A percentile compares a stretch with the other conserved stretches of the same genome.
phyloP scores from a whole-genome alignment of 768 basidiomycete genomes.

The Boletus patriciae region DNA sequence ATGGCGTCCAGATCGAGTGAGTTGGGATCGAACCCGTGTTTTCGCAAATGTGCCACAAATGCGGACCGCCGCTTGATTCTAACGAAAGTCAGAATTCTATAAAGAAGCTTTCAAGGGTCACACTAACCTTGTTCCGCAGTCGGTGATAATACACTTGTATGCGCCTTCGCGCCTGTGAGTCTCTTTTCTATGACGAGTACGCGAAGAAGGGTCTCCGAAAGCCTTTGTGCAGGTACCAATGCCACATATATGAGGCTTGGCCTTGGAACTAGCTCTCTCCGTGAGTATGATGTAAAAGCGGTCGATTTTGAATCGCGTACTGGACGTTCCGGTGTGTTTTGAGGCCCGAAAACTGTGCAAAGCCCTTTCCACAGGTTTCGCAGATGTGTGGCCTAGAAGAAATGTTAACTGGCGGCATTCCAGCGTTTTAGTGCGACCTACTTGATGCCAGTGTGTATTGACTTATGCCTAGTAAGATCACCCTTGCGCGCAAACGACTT shows the following conservation, averaged over 20 bases:
- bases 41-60: constrained; percentile 53
- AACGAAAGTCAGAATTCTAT: neutral
- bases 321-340: constrained; percentile 66
- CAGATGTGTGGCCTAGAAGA: constrained; percentile 53
- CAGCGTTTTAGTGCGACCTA: constrained; percentile 25
- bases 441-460: constrained; percentile 52
- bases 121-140: constrained; percentile 51
- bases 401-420: neutral
- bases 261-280: constrained; percentile 41
- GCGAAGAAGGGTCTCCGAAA: constrained; percentile 72
- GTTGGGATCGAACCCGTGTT: constrained; percentile 42
- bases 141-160: constrained; percentile 45
- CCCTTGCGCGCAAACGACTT: constrained; percentile 56
- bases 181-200: constrained; percentile 64
- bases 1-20: constrained; percentile 24
- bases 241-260: constrained; percentile 54
- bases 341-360: constrained; percentile 59
- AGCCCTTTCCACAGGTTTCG: constrained; percentile 50
- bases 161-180: constrained; percentile 45
- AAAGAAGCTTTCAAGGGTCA: neutral
- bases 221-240: constrained; percentile 44
- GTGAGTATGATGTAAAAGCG: constrained; percentile 10
- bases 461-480: constrained; percentile 59
- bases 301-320: constrained; percentile 41
- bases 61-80: constrained; percentile 68